Evolutionary conservation across 2,329 filamentous ascomycete genomes (phyloP).

Genomic region (Aspergillus sp.): DNA sequence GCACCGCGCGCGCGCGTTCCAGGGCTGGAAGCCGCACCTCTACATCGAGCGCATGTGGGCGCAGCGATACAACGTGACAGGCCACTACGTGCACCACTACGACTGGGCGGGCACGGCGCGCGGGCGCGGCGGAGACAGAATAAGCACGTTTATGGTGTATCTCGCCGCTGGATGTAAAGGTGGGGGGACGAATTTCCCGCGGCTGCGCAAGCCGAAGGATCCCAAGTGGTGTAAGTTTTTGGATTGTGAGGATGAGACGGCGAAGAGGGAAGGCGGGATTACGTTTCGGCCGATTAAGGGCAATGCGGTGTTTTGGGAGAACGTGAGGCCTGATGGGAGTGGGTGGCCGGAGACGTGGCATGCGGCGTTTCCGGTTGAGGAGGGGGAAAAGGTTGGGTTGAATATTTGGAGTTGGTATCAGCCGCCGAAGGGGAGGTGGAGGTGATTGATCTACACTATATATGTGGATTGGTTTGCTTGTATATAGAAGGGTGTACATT

Average conservation of each 20-base stretch:
- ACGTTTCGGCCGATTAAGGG: slow-evolving; percentile 59
- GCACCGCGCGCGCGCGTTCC: slow-evolving; percentile 56
- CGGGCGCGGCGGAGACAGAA: slow-evolving; percentile 41
- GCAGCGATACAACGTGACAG: slow-evolving; percentile 57
- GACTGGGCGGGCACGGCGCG: slow-evolving; percentile 53
- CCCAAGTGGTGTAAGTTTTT: slow-evolving; percentile 58
- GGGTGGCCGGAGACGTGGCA: slow-evolving; percentile 62
- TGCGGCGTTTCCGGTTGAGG: slow-evolving; percentile 58
- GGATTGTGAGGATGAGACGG: slow-evolving; percentile 45
- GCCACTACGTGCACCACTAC: slow-evolving; percentile 61
- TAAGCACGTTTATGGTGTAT: slow-evolving; percentile 65
- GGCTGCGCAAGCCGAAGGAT: slow-evolving; percentile 45
- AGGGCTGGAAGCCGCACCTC: slow-evolving; percentile 59
- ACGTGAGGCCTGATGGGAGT: slow-evolving; percentile 55
- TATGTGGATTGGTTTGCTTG: neutral
- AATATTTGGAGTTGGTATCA: slow-evolving; percentile 67
- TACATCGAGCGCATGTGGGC: slow-evolving; percentile 63
- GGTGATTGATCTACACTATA: neutral
- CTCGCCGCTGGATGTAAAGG: slow-evolving; percentile 53
- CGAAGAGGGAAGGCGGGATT: slow-evolving; percentile 42
- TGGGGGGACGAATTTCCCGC: slow-evolving; percentile 62
- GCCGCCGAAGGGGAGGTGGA: slow-evolving; percentile 26
- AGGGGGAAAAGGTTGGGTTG: slow-evolving; percentile 59
- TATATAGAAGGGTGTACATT: neutral
- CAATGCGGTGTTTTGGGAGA: slow-evolving; percentile 64